These are phyloP conservation scores for Conticribra weissflogii DNA, from an alignment of 108 stramenopile genomes.

Conservation along the genomic window DNA sequence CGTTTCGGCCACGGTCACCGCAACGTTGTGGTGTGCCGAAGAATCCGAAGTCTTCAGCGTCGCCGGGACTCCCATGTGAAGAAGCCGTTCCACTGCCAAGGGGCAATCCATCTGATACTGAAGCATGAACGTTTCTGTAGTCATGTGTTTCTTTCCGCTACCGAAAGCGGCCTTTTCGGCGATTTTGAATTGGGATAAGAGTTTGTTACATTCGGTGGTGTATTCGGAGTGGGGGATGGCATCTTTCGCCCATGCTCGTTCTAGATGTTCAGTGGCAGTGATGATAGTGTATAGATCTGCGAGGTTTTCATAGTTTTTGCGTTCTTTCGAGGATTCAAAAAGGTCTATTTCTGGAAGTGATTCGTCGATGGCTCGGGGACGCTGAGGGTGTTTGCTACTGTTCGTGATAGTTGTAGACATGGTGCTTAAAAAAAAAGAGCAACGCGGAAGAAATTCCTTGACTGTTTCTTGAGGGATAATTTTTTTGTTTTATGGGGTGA, in stretches of 20 bases:
- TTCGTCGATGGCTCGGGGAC: constrained; percentile 35
- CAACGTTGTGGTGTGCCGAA: constrained; percentile 59
- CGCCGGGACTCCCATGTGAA: constrained; percentile 93
- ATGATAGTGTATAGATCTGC: constrained; percentile 96
- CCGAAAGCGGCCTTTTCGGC: constrained; percentile 81
- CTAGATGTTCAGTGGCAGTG: constrained; percentile 94
- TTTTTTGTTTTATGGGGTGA: too few species aligned
- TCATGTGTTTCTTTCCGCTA: constrained; percentile 28
- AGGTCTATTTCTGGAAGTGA: constrained; percentile 57
- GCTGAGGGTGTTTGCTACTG: too few species aligned
- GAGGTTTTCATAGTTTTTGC: constrained; percentile 81
- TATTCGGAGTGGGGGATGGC: constrained; percentile 87
- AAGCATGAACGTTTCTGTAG: constrained; percentile 76
- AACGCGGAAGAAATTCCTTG: too few species aligned
- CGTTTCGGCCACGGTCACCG: constrained; percentile 88
- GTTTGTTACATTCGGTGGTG: constrained; percentile 88
- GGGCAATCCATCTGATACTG: constrained; percentile 97
- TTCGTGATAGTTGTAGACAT: too few species aligned
- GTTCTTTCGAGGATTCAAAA: constrained; percentile 68
- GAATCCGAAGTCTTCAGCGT: constrained; percentile 65
- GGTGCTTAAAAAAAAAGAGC: too few species aligned
- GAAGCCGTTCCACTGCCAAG: constrained; percentile 87
- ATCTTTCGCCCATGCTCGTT: constrained; percentile 94
- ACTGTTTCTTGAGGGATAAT: too few species aligned
- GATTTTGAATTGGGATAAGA: constrained; percentile 95